Base-by-base conservation (phyloP, 176 grass and related monocot genomes). In the Carex cristatella region DNA sequence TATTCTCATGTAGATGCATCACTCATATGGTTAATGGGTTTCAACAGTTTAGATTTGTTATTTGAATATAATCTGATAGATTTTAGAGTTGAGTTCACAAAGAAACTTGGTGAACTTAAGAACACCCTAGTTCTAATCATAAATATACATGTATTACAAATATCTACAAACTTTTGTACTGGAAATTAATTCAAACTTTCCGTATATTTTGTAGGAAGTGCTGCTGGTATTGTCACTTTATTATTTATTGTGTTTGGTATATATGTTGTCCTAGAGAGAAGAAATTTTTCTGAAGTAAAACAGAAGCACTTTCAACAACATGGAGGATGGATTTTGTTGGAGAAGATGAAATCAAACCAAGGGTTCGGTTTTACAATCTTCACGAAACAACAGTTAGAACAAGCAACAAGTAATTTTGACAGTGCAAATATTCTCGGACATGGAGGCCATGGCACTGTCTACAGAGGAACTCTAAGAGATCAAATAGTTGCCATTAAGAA, bases 221-320 rank as follows among this genome's bases (percentile, higher is more conserved):
- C 14, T 7, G 7, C 42, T 0, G 38, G 30, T 16, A 14, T 76
- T 44, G 57, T 78, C 35, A 14, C 69, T 7, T 2, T 84, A 7
- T 69, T 69, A 19, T 53, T 79, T 78, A 16, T 32, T 28, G 18
- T 38, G n/a, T 32, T 44, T 7, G 63, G 84, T 44, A 49, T 42
- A 32, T 86, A 86, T 16, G 2, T 89, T 10, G 10, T 67, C 27
- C 18, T 1, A 35, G 88, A 89, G 79, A 37, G 46, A 61, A 89
- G 77, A 72, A 86, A 79, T 32, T 2, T 89, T 63, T 8, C 83
- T 35, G 75, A 79, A 23, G 82, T 89, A 54, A 81, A 77, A 55
- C 19, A 69, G 3, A 86, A 86, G 23, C 60, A 89, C 76, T 89
- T 89, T 56, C 84, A 81, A 5, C 78, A 86, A 4, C 84, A 89